A percentile compares a stretch with the other conserved stretches of the same genome.
Evolutionary conservation across 306 rosid species (phyloP).

Genomic region (Elaeagnus macrophylla): DNA sequence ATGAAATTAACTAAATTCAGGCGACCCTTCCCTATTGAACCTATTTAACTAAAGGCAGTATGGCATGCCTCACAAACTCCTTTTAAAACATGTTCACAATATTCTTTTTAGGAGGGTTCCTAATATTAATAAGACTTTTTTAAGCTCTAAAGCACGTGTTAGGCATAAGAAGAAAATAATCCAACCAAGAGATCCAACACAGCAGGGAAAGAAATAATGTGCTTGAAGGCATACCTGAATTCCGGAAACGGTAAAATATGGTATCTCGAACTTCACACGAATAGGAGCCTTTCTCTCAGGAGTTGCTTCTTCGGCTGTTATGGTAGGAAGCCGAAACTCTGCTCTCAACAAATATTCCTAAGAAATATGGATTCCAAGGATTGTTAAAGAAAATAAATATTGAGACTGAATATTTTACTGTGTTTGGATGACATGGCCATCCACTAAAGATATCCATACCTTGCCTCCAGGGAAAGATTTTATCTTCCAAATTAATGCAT

Average conservation of each 20-base stretch:
- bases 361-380: slow-evolving; percentile 17
- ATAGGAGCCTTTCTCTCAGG: slow-evolving; percentile 97
- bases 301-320: slow-evolving; percentile 75
- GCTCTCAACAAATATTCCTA: slow-evolving; percentile 98
- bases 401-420: neutral
- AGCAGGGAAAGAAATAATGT: slow-evolving; percentile 5
- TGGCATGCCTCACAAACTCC: too few relatives aligned
- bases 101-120: too few relatives aligned
- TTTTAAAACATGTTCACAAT: too few relatives aligned
- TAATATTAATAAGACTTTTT: too few relatives aligned
- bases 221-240: slow-evolving; percentile 58
- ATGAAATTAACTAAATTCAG: too few relatives aligned
- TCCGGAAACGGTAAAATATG: slow-evolving; percentile 94
- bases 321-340: slow-evolving; percentile 84
- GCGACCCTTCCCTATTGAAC: too few relatives aligned
- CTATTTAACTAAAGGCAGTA: too few relatives aligned
- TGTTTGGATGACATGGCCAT: neutral
- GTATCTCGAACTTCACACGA: slow-evolving; percentile 95
- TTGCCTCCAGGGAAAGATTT: slow-evolving; percentile 98
- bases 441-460: slow-evolving; percentile 28
- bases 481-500: slow-evolving; percentile 87
- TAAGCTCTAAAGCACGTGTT: too few relatives aligned
- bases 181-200: neutral
- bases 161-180: neutral
- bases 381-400: slow-evolving; percentile 4